phyloP scores from a whole-genome alignment of 352 stramenopile species.

The Heterotrichella gracilis region DNA sequence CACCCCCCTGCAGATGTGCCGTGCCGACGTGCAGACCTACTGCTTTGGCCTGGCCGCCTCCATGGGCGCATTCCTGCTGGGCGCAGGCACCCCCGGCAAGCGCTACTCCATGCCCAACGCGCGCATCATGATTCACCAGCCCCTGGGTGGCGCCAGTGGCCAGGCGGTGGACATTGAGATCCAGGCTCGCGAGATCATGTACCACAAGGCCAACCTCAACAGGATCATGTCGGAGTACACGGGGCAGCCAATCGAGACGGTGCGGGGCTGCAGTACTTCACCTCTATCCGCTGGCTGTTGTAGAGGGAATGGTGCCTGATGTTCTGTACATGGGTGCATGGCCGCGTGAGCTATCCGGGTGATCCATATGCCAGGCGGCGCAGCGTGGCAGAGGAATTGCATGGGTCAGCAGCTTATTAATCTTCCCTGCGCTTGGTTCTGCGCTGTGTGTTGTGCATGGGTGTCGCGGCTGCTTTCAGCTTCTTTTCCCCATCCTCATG shows the following conservation, averaged over 20 bases:
- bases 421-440: too few relatives aligned
- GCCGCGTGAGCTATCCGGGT: too few relatives aligned
- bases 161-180: conserved; percentile 92
- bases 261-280: too few relatives aligned
- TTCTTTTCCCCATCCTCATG: too few relatives aligned
- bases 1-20: conserved; percentile 85
- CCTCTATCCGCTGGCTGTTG: too few relatives aligned
- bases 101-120: conserved; percentile 30
- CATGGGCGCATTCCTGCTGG: conserved; percentile 65
- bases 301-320: too few relatives aligned
- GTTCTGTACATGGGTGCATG: too few relatives aligned
- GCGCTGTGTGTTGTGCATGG: too few relatives aligned
- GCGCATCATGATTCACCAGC: conserved; percentile 78
- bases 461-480: too few relatives aligned
- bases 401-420: too few relatives aligned
- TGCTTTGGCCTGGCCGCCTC: conserved; percentile 79
- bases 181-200: conserved; percentile 27
- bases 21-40: conserved; percentile 63
- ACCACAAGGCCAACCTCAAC: conserved; percentile 14
- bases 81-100: conserved; percentile 41
- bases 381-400: too few relatives aligned
- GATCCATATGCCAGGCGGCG: too few relatives aligned
- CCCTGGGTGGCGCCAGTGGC: conserved; percentile 62
- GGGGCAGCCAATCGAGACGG: conserved; percentile 23
- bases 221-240: conserved; percentile 30